Evolutionary conservation across 73 alveolate genomes (phyloP), one percentile per base, ranked within the genome.

Genomic region (Paramecium sonneborni): DNA sequence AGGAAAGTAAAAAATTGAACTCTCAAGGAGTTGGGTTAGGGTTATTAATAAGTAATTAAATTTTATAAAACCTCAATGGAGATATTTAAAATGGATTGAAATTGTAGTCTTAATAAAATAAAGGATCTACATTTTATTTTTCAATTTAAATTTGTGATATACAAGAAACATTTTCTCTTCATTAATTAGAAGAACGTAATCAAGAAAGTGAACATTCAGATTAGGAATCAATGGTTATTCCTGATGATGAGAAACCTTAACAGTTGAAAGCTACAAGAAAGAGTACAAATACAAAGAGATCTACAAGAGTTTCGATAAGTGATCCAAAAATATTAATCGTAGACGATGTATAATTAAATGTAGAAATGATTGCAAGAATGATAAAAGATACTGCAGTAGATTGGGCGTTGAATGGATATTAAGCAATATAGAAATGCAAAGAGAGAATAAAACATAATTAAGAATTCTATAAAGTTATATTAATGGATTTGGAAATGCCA

Each of bases 21-120:
- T 46, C 92, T 26, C 4, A 84, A 88, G 96, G 96, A 0, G 93
- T 89, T 44, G 96, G 96, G 9, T 90, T 92, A 10, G 96, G 96
- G 5, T 30, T 92, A 26, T 28, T 72, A 4, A 92, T 92, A 3
- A 76, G 94, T 52, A 62, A 90, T 7, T 34, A 58, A 46, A 67
- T 92, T 6, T 70, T 72, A n/a, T 48, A 69, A 62, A 55, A 68
- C 28, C 58, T 88, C 7, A 68, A 84, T 26, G 28, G 72, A 37
- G 67, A 57, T 8, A 28, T 28, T 14, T 10, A 67, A 35, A 52
- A 52, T 52, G 87, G 87, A 11, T 35, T 74, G 11, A 21, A 74
- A 28, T 15, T 74, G 6, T 20, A 74, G 6, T 32, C 62, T 74
- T 6, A 74, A 74, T 20, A 32, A 4, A 32, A 35, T 74, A 32